A percentile compares a stretch with the other conserved stretches of the same genome.
Evolutionary conservation across 1,284 basidiomycete species (phyloP).

Genomic region (Cutaneotrichosporon arboriforme): DNA sequence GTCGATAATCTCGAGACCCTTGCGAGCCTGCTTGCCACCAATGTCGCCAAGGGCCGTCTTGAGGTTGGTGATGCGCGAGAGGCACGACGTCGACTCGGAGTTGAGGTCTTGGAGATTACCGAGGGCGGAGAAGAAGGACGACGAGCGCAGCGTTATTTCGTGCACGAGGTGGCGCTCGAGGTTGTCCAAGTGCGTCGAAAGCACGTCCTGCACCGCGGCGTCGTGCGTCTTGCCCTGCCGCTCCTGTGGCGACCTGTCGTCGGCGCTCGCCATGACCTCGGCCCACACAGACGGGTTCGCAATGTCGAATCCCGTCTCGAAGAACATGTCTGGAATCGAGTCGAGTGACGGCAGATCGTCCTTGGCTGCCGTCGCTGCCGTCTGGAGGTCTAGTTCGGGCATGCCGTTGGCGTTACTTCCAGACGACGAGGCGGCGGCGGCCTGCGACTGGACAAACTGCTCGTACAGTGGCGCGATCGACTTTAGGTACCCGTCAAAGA

Average conservation of each 20-base stretch:
- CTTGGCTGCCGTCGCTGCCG: constrained; percentile 11
- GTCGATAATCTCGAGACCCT: constrained; percentile 67
- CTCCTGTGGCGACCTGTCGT: constrained; percentile 2
- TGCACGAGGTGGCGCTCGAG: constrained; percentile 91
- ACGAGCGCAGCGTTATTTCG: constrained; percentile 83
- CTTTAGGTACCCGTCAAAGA: constrained; percentile 75
- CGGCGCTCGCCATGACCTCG: constrained; percentile 54
- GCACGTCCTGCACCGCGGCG: constrained; percentile 74
- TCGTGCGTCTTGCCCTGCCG: constrained; percentile 45
- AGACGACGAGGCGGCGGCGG: constrained; percentile 20
- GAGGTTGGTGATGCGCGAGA: constrained; percentile 68
- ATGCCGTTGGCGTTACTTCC: constrained; percentile 18
- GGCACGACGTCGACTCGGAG: constrained; percentile 76
- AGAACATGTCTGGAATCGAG: constrained; percentile 74
- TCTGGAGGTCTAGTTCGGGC: constrained; percentile 23
- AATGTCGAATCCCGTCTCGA: constrained; percentile 73
- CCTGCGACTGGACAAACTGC: constrained; percentile 36
- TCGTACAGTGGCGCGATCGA: constrained; percentile 72
- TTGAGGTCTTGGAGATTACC: constrained; percentile 89
- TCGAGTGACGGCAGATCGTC: constrained; percentile 59
- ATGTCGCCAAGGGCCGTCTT: constrained; percentile 68
- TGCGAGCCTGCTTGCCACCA: constrained; percentile 68
- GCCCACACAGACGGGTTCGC: constrained; percentile 77
- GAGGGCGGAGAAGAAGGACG: constrained; percentile 93
- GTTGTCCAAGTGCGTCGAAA: constrained; percentile 88